These are phyloP conservation scores for Rhizopus microsporus DNA, from an alignment of 371 early-diverging fungal species.

Conservation along the genomic window DNA sequence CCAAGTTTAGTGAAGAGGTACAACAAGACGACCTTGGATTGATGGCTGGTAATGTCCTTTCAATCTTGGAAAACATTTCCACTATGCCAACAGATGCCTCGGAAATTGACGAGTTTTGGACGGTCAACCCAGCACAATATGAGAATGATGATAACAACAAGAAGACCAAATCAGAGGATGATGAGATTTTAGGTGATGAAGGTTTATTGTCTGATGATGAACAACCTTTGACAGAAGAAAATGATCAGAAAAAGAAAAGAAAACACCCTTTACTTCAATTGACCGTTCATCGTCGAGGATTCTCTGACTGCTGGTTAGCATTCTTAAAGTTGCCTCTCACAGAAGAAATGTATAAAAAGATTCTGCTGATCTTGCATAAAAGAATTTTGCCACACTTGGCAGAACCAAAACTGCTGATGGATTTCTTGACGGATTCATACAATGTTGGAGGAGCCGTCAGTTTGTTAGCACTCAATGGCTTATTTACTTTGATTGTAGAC, in stretches of 20 bases:
- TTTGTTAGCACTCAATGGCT: slow-evolving; percentile 88
- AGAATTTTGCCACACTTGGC: slow-evolving; percentile 82
- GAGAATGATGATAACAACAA: slow-evolving; percentile 28
- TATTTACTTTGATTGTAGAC: slow-evolving; percentile 88
- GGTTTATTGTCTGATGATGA: slow-evolving; percentile 43
- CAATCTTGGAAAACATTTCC: slow-evolving; percentile 55
- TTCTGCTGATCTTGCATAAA: slow-evolving; percentile 81
- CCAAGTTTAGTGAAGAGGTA: background rate
- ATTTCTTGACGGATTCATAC: slow-evolving; percentile 89
- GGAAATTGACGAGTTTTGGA: slow-evolving; percentile 68
- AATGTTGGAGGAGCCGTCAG: slow-evolving; percentile 82
- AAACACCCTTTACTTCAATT: slow-evolving; percentile 45
- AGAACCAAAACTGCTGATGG: slow-evolving; percentile 80
- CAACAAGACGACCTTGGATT: slow-evolving; percentile 6
- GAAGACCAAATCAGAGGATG: slow-evolving; percentile 27
- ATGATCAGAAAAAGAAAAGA: slow-evolving; percentile 26
- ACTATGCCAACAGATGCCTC: slow-evolving; percentile 63
- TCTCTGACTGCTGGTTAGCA: slow-evolving; percentile 80
- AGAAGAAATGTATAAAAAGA: slow-evolving; percentile 73
- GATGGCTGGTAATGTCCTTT: slow-evolving; percentile 54
- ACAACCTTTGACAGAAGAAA: slow-evolving; percentile 39
- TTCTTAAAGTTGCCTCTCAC: slow-evolving; percentile 74
- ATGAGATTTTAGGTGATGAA: slow-evolving; percentile 27
- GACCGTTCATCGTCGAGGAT: slow-evolving; percentile 57
- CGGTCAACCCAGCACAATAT: slow-evolving; percentile 43